Evolutionary conservation across 2,329 filamentous ascomycete genomes (phyloP).

Genomic region (Colletotrichum zoysiae): DNA sequence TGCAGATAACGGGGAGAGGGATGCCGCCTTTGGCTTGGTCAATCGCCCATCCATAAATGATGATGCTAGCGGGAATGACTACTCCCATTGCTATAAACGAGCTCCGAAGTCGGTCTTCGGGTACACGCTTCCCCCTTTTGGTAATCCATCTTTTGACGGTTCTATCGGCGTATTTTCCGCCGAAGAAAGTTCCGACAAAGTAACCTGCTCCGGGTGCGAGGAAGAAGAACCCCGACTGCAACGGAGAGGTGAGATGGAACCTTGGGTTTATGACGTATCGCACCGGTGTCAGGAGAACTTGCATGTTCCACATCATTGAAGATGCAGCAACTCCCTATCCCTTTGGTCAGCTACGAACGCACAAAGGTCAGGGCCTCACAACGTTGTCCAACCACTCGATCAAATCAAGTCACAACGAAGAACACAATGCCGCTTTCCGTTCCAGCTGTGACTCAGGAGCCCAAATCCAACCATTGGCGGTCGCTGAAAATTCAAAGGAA

Average conservation of each 20-base stretch:
- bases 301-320: slow-evolving; percentile 79
- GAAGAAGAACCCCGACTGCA: slow-evolving; percentile 77
- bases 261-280: slow-evolving; percentile 79
- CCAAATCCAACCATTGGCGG: not conserved
- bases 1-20: slow-evolving; percentile 70
- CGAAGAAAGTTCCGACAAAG: slow-evolving; percentile 73
- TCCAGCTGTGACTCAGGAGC: not conserved
- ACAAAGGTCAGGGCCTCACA: not conserved
- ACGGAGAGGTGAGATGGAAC: slow-evolving; percentile 72
- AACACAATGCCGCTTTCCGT: too few relatives aligned
- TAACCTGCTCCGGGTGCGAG: slow-evolving; percentile 78
- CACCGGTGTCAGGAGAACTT: slow-evolving; percentile 75
- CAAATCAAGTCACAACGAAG: too few relatives aligned
- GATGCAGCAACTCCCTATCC: slow-evolving; percentile 63
- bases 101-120: slow-evolving; percentile 77
- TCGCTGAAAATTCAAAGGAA: not conserved
- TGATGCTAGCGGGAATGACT: slow-evolving; percentile 73
- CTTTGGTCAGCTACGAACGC: slow-evolving; percentile 16
- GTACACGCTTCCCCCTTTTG: slow-evolving; percentile 69
- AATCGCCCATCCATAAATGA: slow-evolving; percentile 74
- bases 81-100: slow-evolving; percentile 70
- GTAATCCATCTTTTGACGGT: slow-evolving; percentile 72
- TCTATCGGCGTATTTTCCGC: slow-evolving; percentile 76
- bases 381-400: not conserved
- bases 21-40: slow-evolving; percentile 56